Percentiles rank a stretch among this genome's conserved stretches.
phyloP scores from a whole-genome alignment of 331 rosid species.

The Telfairia occidentalis region DNA sequence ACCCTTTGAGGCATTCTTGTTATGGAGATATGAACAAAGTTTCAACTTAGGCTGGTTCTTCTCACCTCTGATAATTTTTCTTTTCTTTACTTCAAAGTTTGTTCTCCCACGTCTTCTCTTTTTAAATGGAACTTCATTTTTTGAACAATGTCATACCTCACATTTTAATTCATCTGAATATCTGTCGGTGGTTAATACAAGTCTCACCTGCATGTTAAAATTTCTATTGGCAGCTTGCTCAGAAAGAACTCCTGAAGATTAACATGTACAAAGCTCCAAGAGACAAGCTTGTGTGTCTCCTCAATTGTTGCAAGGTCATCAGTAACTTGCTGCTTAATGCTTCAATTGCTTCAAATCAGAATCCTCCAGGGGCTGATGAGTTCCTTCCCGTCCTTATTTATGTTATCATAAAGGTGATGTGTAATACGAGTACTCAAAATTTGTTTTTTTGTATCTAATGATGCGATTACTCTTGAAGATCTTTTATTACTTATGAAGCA shows the following conservation, averaged over 20 bases:
- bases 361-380: slow-evolving; percentile 92
- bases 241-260: slow-evolving; percentile 88
- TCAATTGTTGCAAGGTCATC: slow-evolving; percentile 90
- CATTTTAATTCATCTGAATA: neutral
- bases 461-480: neutral
- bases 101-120: neutral
- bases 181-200: neutral
- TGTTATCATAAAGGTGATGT: slow-evolving; percentile 77
- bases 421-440: neutral
- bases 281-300: slow-evolving; percentile 86
- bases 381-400: slow-evolving; percentile 93
- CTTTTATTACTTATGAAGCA: neutral
- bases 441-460: neutral
- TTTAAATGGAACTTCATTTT: neutral
- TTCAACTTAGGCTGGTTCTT: neutral
- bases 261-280: slow-evolving; percentile 97
- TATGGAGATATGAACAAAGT: neutral
- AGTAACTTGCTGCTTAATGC: slow-evolving; percentile 78
- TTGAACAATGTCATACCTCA: neutral
- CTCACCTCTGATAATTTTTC: neutral
- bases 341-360: slow-evolving; percentile 69
- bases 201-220: slow-evolving; percentile 16
- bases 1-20: neutral
- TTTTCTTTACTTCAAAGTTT: slow-evolving; percentile 1
- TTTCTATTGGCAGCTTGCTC: slow-evolving; percentile 71